Base-by-base conservation (phyloP, 2,329 filamentous ascomycete genomes). In the Curvularia sp. region DNA sequence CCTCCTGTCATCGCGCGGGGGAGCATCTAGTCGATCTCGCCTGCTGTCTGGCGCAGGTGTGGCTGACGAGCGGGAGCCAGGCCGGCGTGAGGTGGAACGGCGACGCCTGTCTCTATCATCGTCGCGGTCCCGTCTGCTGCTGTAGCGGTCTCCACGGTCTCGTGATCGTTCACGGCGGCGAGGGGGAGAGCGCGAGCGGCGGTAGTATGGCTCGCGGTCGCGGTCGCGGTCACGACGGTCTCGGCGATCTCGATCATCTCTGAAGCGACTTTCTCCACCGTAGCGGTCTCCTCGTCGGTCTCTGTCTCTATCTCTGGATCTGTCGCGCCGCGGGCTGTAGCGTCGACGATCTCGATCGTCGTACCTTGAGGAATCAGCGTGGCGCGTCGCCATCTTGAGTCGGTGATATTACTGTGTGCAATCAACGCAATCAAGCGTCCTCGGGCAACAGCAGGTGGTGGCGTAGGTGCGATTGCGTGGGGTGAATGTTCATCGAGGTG, bases 281-380 rank as follows among this genome's bases (percentile, higher is more conserved):
- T 65, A 61, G 87, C 85, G 64, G 85, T 86, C 60, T 53, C 64
- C 68, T 23, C 68, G 61, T 49, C 73, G 64, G 50, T 64, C 60
- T 53, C 64, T 66, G 30, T 68, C 61, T 51, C 73, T 64, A 47
- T 63, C 58, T 45, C 59, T 60, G 43, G 55, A 61, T 49, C 57
- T 49, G 50, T 59, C 64, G 36, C 58, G 58, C 41, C 57, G 54
- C 53, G 69, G 64, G 42, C 66, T 63, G 59, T 73, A 84, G 78
- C 67, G 67, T 63, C 82, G 65, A 45, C 63, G 65, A 56, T 71
- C 65, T 57, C 73, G 71, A 57, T 75, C 72, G 32, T 49, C 47
- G 65, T 73, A 86, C 81, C 87, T 89, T 81, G 87, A 88, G 74
- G 88, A 87, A 79, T 90, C 88, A 84, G 90, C 92, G 87, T 82